Base-by-base conservation (phyloP, 176 grass and related monocot genomes). In the Tuctoria greenei region DNA sequence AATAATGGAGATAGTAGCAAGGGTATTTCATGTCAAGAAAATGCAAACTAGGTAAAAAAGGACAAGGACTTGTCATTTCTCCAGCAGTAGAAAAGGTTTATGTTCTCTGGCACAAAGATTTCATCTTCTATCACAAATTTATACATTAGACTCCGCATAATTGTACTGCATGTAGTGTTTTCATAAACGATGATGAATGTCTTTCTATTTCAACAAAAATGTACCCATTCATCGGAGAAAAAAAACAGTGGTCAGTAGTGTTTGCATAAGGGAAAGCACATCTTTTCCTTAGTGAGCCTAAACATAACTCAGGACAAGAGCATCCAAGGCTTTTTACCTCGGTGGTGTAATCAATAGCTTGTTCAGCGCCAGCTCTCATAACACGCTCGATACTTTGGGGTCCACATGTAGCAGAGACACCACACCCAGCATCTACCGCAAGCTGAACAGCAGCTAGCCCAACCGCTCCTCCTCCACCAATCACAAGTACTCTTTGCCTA, bases 401-500 rank as follows among this genome's bases (percentile, higher is more conserved):
- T 78, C 95, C 95, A 82, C 95, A 98, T 60, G 95, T 92, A 27
- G 95, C 74, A 68, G 79, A 85, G 45, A 98, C 95, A 59, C 72
- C 83, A 79, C 91, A 94, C 34, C 84, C 88, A 52, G 75, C 88
- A 85, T 86, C 86, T 45, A 94, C 91, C 0, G 86, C 83, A 84
- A 94, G 75, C 81, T 98, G 95, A 77, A 90, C 84, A 66, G 95
- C 91, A 64, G 82, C 83, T 70, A 90, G 83, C 43, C 95, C 91
- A 92, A 98, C 95, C 4, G 89, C 91, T 80, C 91, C 95, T 81
- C 95, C 95, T 77, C 95, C 95, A 61, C 95, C 95, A 76, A 98
- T 86, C 73, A 98, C 89, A 76, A 98, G 78, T 76, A 95, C 57
- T 82, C 87, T 90, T 69, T 98, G 84, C 56, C 95, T 98, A 67